Base-by-base conservation (phyloP, 179 eudicot species). In the Drosera spatulata region DNA sequence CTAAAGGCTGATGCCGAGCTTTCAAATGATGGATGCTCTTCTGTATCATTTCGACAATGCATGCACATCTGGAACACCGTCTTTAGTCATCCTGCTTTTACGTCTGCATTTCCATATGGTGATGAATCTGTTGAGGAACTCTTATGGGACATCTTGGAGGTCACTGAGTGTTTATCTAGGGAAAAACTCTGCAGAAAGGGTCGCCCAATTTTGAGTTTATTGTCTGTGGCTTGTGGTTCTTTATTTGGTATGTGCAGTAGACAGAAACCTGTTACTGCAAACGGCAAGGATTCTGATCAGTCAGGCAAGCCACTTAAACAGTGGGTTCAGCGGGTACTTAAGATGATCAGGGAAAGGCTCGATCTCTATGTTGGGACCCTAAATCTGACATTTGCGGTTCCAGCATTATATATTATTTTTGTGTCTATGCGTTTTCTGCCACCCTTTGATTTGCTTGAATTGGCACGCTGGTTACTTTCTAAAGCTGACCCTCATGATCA, bases 391-490 rank as follows among this genome's bases (percentile, higher is more conserved):
- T 66, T 79, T 57, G 69, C 86, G 62, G 63, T 83, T 50, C 91
- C 91, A 12, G 61, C 78, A 61, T 73, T 90, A 39, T 70, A 63
- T 70, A 75, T 78, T 45, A 65, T 87, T 57, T 75, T 79, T 73
- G 61, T 67, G 69, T 74, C 86, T 70, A 69, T 75, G 75, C 78
- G 61, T 8, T 81, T 81, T 67, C 73, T 82, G 58, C 79, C 97
- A 65, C 99, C 99, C 56, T 68, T 68, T 66, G 85, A 81, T 70
- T 73, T 90, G 71, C 93, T 94, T 73, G 83, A 83, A 58, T 68
- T 90, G 64, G 94, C 75, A 61, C 65, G 71, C 50, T 86, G 95
- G 95, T 72, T 85, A 65, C 59, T 94, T 46, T 67, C 77, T 59
- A 71, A 61, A 71, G 73, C 72, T 62, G 75, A 80, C 55, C 65